Base-by-base conservation (phyloP, 2,329 filamentous ascomycete genomes). In the Aureobasidium mangrovei region DNA sequence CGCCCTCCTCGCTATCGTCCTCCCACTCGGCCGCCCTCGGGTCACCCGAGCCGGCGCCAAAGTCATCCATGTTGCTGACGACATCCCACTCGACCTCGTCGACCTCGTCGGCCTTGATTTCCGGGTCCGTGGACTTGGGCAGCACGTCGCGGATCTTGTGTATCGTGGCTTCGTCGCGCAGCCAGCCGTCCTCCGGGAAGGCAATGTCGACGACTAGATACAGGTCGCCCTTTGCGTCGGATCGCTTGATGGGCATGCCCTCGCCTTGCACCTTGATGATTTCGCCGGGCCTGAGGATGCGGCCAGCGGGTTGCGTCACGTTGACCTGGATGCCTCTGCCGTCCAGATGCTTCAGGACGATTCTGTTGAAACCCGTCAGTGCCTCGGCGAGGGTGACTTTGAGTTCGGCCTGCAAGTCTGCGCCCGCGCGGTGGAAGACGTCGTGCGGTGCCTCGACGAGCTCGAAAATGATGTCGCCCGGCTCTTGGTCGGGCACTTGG, bases 241-340 rank as follows among this genome's bases (percentile, higher is more conserved):
- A 88, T 55, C 84, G 83, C 78, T 96, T 96, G 62, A 84, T 71
- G 2, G 93, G 93, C 93, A 98, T 98, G 57, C 93, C 93, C 73
- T 98, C 93, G 28, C 89, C 90, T 2, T 78, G 71, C 1, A 98
- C 76, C 74, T 90, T 95, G 62, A 98, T 77, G 6, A 91, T 81
- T 66, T 98, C 88, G 28, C 84, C 85, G 0, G 93, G 91, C 28
- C 83, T 82, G 35, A 98, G 72, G 49, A 97, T 78, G 68, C 91
- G 86, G 61, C 91, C 91, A 36, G 70, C 61, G 0, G 73, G 73
- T 64, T 86, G 82, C 12, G 87, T 82, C 60, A 93, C 85, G 53
- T 83, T 79, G 44, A 98, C 77, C 56, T 85, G 80, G 56, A 98
- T 91, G 31, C 93, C 93, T 55, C 93, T 82, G 31, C 91, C 93